Conservation (phyloP, 176 grass and related monocot species). For the Leersia perrieri region DNA sequence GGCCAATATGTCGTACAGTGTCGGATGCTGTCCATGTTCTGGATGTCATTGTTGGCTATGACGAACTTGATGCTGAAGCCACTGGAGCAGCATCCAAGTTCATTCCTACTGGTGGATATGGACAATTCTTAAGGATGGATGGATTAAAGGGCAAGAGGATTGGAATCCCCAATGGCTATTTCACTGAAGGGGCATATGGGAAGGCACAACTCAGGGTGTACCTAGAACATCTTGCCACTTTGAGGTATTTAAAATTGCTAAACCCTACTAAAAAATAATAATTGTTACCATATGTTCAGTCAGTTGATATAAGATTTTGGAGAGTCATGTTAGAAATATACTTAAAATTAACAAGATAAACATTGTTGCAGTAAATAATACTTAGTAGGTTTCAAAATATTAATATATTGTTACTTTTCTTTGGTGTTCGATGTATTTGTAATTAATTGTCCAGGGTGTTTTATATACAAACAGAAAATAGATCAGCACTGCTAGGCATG, state of each 20-base stretch:
- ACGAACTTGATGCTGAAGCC: conserved; percentile 20
- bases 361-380: too few relatives aligned
- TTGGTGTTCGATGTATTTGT: too few relatives aligned
- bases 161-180: conserved; percentile 28
- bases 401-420: too few relatives aligned
- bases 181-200: background rate
- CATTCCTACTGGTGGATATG: conserved; percentile 34
- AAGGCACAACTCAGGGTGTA: background rate
- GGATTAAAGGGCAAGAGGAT: conserved; percentile 46
- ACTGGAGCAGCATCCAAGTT: conserved; percentile 33
- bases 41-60: conserved; percentile 48
- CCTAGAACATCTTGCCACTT: conserved; percentile 32
- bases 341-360: too few relatives aligned
- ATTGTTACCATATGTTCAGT: too few relatives aligned
- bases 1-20: conserved; percentile 44
- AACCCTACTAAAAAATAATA: too few relatives aligned
- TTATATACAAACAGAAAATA: too few relatives aligned
- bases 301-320: too few relatives aligned
- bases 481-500: too few relatives aligned
- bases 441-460: too few relatives aligned
- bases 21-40: conserved; percentile 38
- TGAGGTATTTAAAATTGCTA: conserved; percentile 20
- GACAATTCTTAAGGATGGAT: conserved; percentile 34
- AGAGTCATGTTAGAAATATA: too few relatives aligned
- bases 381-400: too few relatives aligned